These are phyloP conservation scores for Rubroshorea leprosula DNA, from an alignment of 345 rosid species.

Conservation along the genomic window DNA sequence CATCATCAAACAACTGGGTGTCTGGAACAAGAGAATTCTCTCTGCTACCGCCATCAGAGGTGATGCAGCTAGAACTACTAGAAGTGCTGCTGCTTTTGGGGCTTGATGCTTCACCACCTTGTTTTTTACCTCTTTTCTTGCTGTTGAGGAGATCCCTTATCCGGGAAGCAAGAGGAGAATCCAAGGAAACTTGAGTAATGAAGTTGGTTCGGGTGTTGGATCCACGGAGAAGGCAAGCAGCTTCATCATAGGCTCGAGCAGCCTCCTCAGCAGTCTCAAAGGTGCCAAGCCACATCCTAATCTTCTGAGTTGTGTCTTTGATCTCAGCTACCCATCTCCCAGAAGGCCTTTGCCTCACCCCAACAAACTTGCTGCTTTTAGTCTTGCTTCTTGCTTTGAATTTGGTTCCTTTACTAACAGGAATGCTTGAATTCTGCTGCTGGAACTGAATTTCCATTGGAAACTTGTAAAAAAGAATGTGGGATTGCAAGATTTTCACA, in stretches of 20 bases:
- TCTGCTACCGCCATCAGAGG: slow-evolving; percentile 15
- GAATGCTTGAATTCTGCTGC: slow-evolving; percentile 9
- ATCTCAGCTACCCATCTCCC: slow-evolving; percentile 88
- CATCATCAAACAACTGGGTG: slow-evolving; percentile 36
- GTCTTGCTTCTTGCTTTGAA: slow-evolving; percentile 32
- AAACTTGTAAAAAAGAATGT: too few species aligned
- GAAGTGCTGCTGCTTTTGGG: slow-evolving; percentile 12
- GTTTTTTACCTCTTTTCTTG: slow-evolving; percentile 27
- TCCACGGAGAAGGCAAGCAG: slow-evolving; percentile 77
- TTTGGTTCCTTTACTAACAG: slow-evolving; percentile 27
- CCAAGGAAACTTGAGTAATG: slow-evolving; percentile 38
- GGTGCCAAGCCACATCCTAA: slow-evolving; percentile 80
- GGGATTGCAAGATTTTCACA: neutral
- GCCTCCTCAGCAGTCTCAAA: slow-evolving; percentile 74
- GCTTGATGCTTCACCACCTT: slow-evolving; percentile 14
- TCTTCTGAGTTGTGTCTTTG: slow-evolving; percentile 72
- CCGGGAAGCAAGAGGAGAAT: slow-evolving; percentile 65
- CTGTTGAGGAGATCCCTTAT: slow-evolving; percentile 48
- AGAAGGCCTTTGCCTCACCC: slow-evolving; percentile 72
- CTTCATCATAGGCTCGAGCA: slow-evolving; percentile 71
- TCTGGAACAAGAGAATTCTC: slow-evolving; percentile 21
- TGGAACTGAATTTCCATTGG: slow-evolving; percentile 51
- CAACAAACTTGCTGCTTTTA: slow-evolving; percentile 43
- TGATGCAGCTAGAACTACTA: neutral
- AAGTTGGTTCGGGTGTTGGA: slow-evolving; percentile 74